Percentiles rank a stretch among this genome's conserved stretches.
phyloP scores from a whole-genome alignment of 2,329 filamentous ascomycete genomes.

The Malbranchea zuffiana region DNA sequence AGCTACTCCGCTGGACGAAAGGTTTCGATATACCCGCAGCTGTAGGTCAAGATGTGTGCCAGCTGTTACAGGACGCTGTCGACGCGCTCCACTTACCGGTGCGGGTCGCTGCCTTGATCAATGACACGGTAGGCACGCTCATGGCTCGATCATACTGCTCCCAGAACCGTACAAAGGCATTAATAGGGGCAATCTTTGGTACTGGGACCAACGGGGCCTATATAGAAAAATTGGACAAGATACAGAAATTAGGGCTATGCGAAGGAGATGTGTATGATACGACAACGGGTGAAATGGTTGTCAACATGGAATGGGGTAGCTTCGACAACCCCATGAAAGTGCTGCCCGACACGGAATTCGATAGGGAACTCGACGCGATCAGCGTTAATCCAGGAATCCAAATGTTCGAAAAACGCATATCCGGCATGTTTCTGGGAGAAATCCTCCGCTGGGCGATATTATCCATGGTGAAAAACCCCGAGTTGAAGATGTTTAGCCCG shows the following conservation, averaged over 20 bases:
- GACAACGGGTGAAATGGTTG: constrained; percentile 84
- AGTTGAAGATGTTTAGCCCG: constrained; percentile 62
- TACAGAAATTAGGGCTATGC: constrained; percentile 61
- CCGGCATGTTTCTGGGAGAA: constrained; percentile 96
- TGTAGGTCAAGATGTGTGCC: constrained; percentile 87
- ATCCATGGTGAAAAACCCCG: constrained; percentile 57
- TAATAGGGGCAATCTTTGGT: constrained; percentile 94
- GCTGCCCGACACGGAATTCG: constrained; percentile 75
- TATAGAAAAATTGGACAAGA: constrained; percentile 76
- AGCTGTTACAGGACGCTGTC: constrained; percentile 77
- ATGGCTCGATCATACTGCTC: constrained; percentile 97
- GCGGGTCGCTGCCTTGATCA: constrained; percentile 88
- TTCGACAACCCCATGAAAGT: constrained; percentile 91
- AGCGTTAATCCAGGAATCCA: constrained; percentile 89
- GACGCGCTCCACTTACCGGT: constrained; percentile 78
- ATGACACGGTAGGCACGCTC: constrained; percentile 93
- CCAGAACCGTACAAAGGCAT: constrained; percentile 70
- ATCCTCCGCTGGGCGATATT: constrained; percentile 71
- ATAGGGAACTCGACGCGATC: constrained; percentile 62
- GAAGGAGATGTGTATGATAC: constrained; percentile 52
- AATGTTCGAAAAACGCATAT: constrained; percentile 98
- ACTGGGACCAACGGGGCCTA: constrained; percentile 97
- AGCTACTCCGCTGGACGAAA: constrained; percentile 94
- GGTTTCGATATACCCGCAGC: constrained; percentile 96
- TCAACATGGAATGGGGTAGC: constrained; percentile 97